Conservation (phyloP, 805 yeast species). For the Saturnispora besseyi region DNA sequence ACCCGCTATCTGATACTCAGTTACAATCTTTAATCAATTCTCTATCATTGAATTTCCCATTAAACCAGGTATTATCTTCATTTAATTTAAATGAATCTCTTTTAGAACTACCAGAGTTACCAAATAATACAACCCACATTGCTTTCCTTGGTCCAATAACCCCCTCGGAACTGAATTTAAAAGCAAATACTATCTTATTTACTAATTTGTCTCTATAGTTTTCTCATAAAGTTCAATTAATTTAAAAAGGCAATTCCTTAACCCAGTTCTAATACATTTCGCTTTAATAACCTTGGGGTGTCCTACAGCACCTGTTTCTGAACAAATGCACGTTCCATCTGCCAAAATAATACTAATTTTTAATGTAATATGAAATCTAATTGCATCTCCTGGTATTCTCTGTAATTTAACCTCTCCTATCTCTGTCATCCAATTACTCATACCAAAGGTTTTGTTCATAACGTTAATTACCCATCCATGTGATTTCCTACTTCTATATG, state of each 20-base stretch:
- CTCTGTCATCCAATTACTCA: constrained; percentile 37
- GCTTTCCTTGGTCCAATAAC: constrained; percentile 1
- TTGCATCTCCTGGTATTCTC: background rate
- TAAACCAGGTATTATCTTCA: background rate
- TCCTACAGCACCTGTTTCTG: background rate
- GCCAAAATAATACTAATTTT: background rate
- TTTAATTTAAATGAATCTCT: background rate
- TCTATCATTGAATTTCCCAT: background rate
- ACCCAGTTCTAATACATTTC: background rate
- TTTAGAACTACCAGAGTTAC: background rate
- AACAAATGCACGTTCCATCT: constrained; percentile 2
- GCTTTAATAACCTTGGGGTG: background rate
- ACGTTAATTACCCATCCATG: background rate
- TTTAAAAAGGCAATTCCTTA: constrained; percentile 2
- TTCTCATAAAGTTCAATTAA: constrained; percentile 2
- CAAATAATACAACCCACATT: background rate
- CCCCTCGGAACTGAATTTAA: background rate
- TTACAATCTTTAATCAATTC: background rate
- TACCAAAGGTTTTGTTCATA: constrained; percentile 41
- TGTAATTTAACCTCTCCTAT: background rate
- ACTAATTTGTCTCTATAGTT: background rate
- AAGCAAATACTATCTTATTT: background rate
- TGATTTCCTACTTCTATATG: background rate
- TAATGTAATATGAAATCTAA: background rate
- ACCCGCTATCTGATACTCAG: background rate